These are phyloP conservation scores for Aspergillus aculeatinus DNA, from an alignment of 2,329 filamentous ascomycete species.

Conservation along the genomic window DNA sequence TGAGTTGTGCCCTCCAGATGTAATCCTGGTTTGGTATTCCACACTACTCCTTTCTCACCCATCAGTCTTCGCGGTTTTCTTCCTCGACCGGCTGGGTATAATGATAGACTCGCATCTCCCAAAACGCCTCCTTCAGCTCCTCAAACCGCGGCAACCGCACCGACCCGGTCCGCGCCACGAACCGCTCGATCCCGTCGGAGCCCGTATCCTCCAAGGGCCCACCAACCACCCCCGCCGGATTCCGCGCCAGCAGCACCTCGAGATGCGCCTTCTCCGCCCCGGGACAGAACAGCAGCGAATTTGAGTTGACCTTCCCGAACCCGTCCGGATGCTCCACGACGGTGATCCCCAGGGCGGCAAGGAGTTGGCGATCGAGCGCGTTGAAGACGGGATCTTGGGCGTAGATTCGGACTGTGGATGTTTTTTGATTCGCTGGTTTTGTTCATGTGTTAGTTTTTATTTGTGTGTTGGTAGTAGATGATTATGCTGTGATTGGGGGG, in stretches of 20 bases:
- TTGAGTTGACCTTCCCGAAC: conserved; percentile 50
- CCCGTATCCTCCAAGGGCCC: conserved; percentile 42
- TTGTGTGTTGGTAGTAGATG: too few species aligned
- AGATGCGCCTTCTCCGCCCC: conserved; percentile 57
- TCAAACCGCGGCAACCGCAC: conserved; percentile 32
- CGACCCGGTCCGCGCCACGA: conserved; percentile 23
- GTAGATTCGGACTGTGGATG: conserved; percentile 42
- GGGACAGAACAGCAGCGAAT: conserved; percentile 61
- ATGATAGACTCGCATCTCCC: conserved; percentile 37
- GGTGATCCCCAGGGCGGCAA: conserved; percentile 36
- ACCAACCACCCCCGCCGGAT: conserved; percentile 59
- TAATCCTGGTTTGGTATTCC: background rate
- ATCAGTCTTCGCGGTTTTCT: background rate
- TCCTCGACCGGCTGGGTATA: conserved; percentile 16
- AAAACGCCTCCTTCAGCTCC: conserved; percentile 37
- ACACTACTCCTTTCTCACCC: background rate
- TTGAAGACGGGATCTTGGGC: conserved; percentile 57
- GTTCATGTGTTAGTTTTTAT: background rate
- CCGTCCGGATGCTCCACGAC: conserved; percentile 51
- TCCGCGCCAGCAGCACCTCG: conserved; percentile 48
- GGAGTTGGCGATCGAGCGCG: conserved; percentile 38
- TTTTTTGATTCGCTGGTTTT: background rate
- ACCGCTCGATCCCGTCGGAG: conserved; percentile 23
- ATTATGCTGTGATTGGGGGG: background rate
- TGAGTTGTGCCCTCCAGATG: too few species aligned